Base-by-base conservation (phyloP, 768 basidiomycete genomes). In the Postia placenta region DNA sequence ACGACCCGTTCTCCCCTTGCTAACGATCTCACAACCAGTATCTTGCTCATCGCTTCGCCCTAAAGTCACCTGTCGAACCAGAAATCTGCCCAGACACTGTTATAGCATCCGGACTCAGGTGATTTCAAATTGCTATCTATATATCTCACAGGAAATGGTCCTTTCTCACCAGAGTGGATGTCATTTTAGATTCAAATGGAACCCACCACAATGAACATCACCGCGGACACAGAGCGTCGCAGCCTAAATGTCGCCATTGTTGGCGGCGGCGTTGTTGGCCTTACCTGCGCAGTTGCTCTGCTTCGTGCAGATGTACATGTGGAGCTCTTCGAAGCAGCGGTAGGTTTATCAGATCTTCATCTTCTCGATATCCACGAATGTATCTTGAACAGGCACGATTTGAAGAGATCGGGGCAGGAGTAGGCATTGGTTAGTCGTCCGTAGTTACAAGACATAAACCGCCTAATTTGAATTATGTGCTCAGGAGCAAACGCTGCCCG, bases 231-330 rank as follows among this genome's bases (percentile, higher is more conserved):
- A 7, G 19, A 39, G 38, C 17, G 9, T 33, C 15, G 7, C 9
- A 19, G 38, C 56, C 73, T 79, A 52, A 64, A 65, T 24, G 67
- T 81, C 24, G 78, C 77, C 0, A 72, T 81, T 26, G 67, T 81
- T 2, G 79, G 80, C 20, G 78, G 78, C 19, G 79, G 80, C 11
- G 71, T 81, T 60, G 74, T 72, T 48, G 78, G 79, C 6, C 60
- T 81, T 12, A 67, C 73, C 1, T 73, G 71, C 52, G 78, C 79
- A 1, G 65, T 73, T 41, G 72, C 65, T 26, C 67, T 81, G 24
- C 44, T 56, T 15, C 67, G 62, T 33, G 64, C 64, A 2, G 77
- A 78, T 1, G 62, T 80, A 25, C 57, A 65, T 12, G 73, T 74
- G 12, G 64, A 73, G n/a, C 54, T 79, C 2, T 81, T 79, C 53